Evolutionary conservation across 768 basidiomycete genomes (phyloP), one percentile per base, ranked within the genome.

Genomic region (Lactarius trivialis): DNA sequence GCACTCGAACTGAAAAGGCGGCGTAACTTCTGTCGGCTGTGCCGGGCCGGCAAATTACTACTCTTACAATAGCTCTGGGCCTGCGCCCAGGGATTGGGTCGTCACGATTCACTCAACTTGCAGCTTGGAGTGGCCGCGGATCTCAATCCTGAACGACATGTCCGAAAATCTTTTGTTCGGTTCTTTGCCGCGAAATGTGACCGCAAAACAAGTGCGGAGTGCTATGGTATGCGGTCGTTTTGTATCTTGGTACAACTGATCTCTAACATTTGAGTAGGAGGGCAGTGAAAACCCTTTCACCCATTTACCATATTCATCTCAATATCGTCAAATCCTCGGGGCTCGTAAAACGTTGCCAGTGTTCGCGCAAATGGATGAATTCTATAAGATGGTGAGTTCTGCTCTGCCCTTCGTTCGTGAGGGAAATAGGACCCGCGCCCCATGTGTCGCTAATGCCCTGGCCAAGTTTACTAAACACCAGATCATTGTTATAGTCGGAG

Each of bases 231-330:
- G 73, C 69, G 12, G 0, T 37, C 7, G 1, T 19, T 53, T 60
- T 45, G 45, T 6, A 36, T 36, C 36, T 36, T 36, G 6, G 14
- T 17, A 39, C 37, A 39, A 5, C 37, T 17, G 14, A 39, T 17
- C 37, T 39, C 17, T 1, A 32, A 65, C 60, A 43, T 1, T 54
- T n/a, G 33, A 67, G 11, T 69, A 94, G 92, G 84, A 89, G 69
- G 81, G 87, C 64, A 82, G 89, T 41, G 63, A 87, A 41, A 98
- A 98, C 70, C 89, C 96, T 1, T 98, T 98, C 77, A 97, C 91
- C 7, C 87, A 88, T 62, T 74, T 71, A 61, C 88, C 91, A 0
- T 88, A 87, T 71, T 83, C 91, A 0, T 70, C 82, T 4, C 82
- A 87, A 65, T 98, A 97, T 78, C 84, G 78, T 74, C 92, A 89